These are phyloP conservation scores for Acer yangbiense DNA, from an alignment of 345 rosid species.

Conservation along the genomic window DNA sequence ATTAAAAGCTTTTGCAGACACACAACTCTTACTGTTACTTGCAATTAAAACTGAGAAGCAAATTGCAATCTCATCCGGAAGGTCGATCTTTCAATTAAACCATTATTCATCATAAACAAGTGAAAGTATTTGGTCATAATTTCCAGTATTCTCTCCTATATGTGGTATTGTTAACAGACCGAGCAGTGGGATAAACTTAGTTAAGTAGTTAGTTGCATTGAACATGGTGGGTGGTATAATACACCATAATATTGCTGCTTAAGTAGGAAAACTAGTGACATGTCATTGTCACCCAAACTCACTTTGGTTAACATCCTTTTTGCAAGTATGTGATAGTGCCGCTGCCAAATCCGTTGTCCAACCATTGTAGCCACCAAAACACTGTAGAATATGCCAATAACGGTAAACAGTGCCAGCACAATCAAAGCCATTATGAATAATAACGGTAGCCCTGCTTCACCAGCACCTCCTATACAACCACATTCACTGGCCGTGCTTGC, in stretches of 20 bases:
- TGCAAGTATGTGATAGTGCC: conserved; percentile 98
- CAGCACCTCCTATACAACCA: conserved; percentile 98
- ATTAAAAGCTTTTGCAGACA: not conserved
- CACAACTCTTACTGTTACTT: not conserved
- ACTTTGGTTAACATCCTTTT: conserved; percentile 98
- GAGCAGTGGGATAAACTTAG: not conserved
- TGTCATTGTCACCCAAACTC: conserved; percentile 26
- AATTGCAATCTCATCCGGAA: not conserved
- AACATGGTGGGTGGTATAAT: too few species aligned
- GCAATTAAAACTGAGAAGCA: not conserved
- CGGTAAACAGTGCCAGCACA: conserved; percentile 88
- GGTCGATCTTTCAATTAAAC: not conserved
- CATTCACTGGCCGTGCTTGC: conserved; percentile 94
- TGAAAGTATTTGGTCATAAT: not conserved
- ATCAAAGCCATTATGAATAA: conserved; percentile 80
- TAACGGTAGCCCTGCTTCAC: conserved; percentile 95
- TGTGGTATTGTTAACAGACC: not conserved
- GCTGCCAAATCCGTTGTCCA: conserved; percentile 98
- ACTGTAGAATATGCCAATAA: conserved; percentile 94
- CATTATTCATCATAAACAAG: not conserved
- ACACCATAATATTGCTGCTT: too few species aligned
- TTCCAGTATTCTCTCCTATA: not conserved
- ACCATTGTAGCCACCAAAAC: conserved; percentile 99
- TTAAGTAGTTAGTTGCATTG: not conserved
- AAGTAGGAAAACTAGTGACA: too few species aligned